phyloP scores from a whole-genome alignment of 2,329 filamentous ascomycete genomes.

The Colletotrichum sp. region DNA sequence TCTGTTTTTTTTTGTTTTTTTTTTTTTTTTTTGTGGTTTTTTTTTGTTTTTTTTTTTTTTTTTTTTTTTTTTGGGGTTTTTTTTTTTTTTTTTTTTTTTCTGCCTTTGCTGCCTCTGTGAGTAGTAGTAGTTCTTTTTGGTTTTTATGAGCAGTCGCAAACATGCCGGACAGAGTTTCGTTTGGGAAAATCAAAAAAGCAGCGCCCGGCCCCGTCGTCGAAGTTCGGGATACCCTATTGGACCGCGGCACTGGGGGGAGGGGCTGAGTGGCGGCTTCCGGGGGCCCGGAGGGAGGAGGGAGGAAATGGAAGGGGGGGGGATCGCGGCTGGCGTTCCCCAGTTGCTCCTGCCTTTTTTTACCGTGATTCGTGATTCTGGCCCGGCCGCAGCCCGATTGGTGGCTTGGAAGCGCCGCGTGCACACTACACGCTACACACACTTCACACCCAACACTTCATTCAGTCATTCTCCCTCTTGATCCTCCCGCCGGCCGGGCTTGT shows the following conservation, averaged over 20 bases:
- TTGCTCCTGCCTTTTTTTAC: background rate
- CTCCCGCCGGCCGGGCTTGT: background rate
- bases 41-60: too few relatives aligned
- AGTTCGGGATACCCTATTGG: constrained; percentile 6
- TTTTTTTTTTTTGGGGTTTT: too few relatives aligned
- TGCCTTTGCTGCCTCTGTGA: background rate
- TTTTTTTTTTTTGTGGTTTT: too few relatives aligned
- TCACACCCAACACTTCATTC: background rate
- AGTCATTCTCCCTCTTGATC: background rate
- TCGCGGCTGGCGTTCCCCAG: background rate
- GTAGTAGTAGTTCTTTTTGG: background rate
- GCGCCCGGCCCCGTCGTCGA: background rate
- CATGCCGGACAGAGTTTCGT: background rate
- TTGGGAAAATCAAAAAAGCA: background rate
- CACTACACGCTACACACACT: background rate
- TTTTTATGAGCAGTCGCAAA: constrained; percentile 14
- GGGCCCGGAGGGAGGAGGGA: background rate
- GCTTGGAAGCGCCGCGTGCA: background rate
- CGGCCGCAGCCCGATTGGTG: constrained; percentile 15
- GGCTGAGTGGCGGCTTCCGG: constrained; percentile 5
- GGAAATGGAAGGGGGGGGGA: background rate
- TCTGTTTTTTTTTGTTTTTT: too few relatives aligned
- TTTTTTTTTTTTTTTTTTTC: background rate
- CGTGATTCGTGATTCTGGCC: background rate
- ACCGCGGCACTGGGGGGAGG: background rate